Evolutionary conservation across 2,329 filamentous ascomycete genomes (phyloP).

Genomic region (Xylaria sp.): DNA sequence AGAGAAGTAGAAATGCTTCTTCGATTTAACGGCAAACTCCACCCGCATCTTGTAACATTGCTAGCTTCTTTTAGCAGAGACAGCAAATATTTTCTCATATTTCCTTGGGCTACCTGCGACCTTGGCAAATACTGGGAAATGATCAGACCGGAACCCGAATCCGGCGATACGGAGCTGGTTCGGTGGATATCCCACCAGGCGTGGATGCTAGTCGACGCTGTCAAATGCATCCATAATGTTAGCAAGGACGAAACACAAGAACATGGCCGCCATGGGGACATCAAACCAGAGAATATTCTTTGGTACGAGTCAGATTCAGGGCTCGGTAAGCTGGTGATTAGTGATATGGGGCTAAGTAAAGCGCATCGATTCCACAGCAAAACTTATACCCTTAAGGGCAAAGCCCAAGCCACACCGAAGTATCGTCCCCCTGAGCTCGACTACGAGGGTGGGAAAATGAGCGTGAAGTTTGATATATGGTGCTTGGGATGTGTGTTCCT

Average conservation of each 20-base stretch:
- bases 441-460: background rate
- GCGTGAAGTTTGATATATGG: slow-evolving; percentile 16
- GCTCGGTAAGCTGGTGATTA: slow-evolving; percentile 13
- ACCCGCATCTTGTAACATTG: background rate
- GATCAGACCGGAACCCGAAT: background rate
- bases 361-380: background rate
- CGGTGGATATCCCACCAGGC: slow-evolving; percentile 9
- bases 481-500: slow-evolving; percentile 6
- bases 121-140: slow-evolving; percentile 1
- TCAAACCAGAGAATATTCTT: slow-evolving; percentile 23
- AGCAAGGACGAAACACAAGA: background rate
- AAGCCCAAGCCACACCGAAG: background rate
- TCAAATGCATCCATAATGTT: slow-evolving; percentile 9
- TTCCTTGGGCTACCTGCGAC: slow-evolving; percentile 11
- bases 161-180: background rate
- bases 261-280: slow-evolving; percentile 20
- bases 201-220: slow-evolving; percentile 6
- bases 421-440: slow-evolving; percentile 11
- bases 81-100: background rate
- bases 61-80: background rate
- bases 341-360: slow-evolving; percentile 20
- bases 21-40: background rate
- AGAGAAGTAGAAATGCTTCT: slow-evolving; percentile 4
- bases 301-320: background rate
- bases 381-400: background rate